Base-by-base conservation (phyloP, 306 rosid species). In the Citrullus colocynthis region DNA sequence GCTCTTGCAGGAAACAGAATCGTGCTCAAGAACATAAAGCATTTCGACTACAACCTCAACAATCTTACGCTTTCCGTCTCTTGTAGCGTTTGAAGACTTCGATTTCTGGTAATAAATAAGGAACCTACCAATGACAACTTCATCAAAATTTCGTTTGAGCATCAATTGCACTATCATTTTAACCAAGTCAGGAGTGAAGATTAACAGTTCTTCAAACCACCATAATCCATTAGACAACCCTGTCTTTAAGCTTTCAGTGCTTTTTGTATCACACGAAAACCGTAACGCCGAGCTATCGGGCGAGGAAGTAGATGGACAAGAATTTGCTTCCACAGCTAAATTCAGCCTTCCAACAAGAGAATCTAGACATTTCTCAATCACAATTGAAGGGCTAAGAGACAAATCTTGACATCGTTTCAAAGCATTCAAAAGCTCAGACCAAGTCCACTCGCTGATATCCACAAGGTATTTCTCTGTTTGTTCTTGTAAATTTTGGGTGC, bases 201-300 rank as follows among this genome's bases (percentile, higher is more conserved):
- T 73, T 16, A 89, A 36, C 36, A 95, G 92, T 86, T 95, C 97
- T 44, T 90, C 97, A 79, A 90, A 95, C 99, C 98, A 94, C 98
- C 97, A 89, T 0, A 89, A 79, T 58, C 91, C 76, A 17, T 90
- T 86, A 63, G 90, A 83, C 74, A 57, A 86, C 77, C 44, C 83
- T 16, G 95, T 85, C 83, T 91, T 92, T 28, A 86, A 65, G 63
- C 99, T 92, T 85, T 87, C 97, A 5, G 93, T 87, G 81, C 99
- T 92, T 82, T 91, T 89, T 4, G 96, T 86, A 80, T 95, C 97
- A n/a, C 89, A 90, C 4, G 99, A 95, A 76, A 89, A 84, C 82
- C 97, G 90, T 71, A 90, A 32, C 21, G 87, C 90, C 15, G 89
- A 90, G 92, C 97, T 90, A 4, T 95, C 97, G 0, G 95, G 89